Percentiles rank a stretch among this genome's conserved stretches.
These are phyloP conservation scores for Starmerella powellii DNA, from an alignment of 805 yeast species.

Conservation along the genomic window DNA sequence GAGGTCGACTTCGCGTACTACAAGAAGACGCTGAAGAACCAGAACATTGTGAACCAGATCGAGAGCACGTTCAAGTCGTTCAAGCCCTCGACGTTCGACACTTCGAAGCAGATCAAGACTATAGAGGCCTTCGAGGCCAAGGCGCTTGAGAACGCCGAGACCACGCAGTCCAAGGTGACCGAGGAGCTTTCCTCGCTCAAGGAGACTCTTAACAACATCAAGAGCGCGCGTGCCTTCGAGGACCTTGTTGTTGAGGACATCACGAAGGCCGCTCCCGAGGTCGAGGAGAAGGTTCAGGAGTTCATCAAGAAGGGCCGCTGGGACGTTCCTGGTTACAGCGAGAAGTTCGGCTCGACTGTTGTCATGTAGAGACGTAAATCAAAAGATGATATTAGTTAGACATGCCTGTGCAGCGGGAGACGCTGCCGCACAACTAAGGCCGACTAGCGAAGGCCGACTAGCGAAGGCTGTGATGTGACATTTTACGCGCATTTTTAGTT, in stretches of 20 bases:
- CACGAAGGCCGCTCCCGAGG: conserved; percentile 91
- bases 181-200: conserved; percentile 77
- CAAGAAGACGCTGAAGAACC: conserved; percentile 71
- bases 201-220: conserved; percentile 83
- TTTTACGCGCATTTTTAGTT: no score
- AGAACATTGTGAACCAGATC: conserved; percentile 63
- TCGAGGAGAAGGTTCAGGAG: conserved; percentile 87
- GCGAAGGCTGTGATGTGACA: no score
- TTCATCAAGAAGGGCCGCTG: conserved; percentile 95
- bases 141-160: conserved; percentile 90
- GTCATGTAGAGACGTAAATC: conserved; percentile 46
- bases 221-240: conserved; percentile 94
- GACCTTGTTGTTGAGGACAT: conserved; percentile 93
- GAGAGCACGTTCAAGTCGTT: conserved; percentile 64
- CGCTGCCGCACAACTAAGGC: no score
- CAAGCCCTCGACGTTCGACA: conserved; percentile 76
- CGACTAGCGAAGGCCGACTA: no score
- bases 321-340: conserved; percentile 97
- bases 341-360: conserved; percentile 93
- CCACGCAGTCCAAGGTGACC: conserved; percentile 78
- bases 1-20: conserved; percentile 72
- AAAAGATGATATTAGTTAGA: no score
- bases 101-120: conserved; percentile 78
- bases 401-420: no score
- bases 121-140: conserved; percentile 88